Percentiles rank a stretch among this genome's conserved stretches.
Evolutionary conservation across 1,284 basidiomycete genomes (phyloP).

Genomic region (Phylloporus sp.): DNA sequence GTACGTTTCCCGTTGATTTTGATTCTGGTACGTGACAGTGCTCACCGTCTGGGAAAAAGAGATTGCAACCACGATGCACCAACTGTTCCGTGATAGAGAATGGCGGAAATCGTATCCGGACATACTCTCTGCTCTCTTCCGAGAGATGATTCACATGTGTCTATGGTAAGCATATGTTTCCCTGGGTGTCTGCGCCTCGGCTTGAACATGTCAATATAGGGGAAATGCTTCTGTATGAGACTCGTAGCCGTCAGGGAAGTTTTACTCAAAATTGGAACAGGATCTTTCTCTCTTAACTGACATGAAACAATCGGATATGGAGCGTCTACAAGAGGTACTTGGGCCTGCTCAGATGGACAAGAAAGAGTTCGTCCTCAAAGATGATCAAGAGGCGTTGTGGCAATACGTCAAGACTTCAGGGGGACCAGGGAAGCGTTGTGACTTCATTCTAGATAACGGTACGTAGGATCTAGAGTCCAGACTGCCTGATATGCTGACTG

Average conservation of each 20-base stretch:
- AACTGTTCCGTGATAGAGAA: conserved; percentile 57
- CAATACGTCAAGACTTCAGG: conserved; percentile 60
- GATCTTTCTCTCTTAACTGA: conserved; percentile 87
- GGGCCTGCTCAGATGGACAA: conserved; percentile 79
- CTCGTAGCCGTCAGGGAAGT: background rate
- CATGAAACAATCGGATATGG: conserved; percentile 79
- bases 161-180: conserved; percentile 60
- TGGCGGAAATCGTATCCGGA: conserved; percentile 49
- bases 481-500: background rate
- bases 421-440: conserved; percentile 58
- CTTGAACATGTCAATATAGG: conserved; percentile 44
- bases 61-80: conserved; percentile 70
- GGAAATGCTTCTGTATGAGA: conserved; percentile 77
- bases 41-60: conserved; percentile 46
- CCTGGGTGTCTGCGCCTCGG: background rate
- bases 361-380: conserved; percentile 79
- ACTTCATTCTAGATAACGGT: conserved; percentile 95
- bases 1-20: conserved; percentile 43
- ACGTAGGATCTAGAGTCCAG: conserved; percentile 26
- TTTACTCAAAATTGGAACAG: conserved; percentile 39
- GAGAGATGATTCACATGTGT: conserved; percentile 88
- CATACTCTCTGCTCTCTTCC: conserved; percentile 70
- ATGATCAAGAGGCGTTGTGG: conserved; percentile 86
- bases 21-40: background rate
- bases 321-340: conserved; percentile 76